Percentiles rank a stretch among this genome's conserved stretches.
phyloP scores from a whole-genome alignment of 805 yeast genomes.

The Jamesozyma jinghongensis region DNA sequence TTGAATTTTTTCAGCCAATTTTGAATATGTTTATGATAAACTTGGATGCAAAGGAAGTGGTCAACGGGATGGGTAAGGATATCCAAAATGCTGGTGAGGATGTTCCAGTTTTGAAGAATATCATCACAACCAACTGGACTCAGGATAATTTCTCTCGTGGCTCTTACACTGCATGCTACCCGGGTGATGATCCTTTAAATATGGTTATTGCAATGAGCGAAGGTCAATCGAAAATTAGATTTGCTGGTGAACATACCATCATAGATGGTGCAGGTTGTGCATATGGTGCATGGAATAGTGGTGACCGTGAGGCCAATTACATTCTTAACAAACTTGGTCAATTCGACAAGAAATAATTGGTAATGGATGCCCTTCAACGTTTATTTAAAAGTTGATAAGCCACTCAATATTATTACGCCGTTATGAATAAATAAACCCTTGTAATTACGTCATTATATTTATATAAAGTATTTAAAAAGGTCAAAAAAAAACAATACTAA shows the following conservation, averaged over 20 bases:
- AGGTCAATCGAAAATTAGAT: conserved; percentile 51
- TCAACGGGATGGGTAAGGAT: conserved; percentile 2
- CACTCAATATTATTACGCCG: too few species aligned
- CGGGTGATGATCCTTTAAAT: conserved; percentile 62
- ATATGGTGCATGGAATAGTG: conserved; percentile 84
- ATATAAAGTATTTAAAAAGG: background rate
- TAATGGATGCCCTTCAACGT: too few species aligned
- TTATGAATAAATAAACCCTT: too few species aligned
- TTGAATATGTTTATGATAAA: conserved; percentile 20
- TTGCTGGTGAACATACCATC: conserved; percentile 88
- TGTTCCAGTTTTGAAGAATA: conserved; percentile 33
- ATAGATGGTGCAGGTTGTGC: conserved; percentile 86
- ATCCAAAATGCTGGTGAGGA: background rate
- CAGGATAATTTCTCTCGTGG: conserved; percentile 71
- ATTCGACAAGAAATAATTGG: too few species aligned
- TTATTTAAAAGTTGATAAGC: too few species aligned
- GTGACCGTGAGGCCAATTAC: conserved; percentile 44
- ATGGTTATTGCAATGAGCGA: conserved; percentile 51
- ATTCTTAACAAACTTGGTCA: conserved; percentile 19
- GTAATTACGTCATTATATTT: too few species aligned
- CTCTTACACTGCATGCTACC: conserved; percentile 63
- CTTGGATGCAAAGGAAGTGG: conserved; percentile 10
- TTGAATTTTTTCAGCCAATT: conserved; percentile 50
- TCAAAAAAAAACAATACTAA: background rate
- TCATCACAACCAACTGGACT: conserved; percentile 66